phyloP scores from a whole-genome alignment of 495 filamentous ascomycete genomes.

The Penicillium riverlandense region DNA sequence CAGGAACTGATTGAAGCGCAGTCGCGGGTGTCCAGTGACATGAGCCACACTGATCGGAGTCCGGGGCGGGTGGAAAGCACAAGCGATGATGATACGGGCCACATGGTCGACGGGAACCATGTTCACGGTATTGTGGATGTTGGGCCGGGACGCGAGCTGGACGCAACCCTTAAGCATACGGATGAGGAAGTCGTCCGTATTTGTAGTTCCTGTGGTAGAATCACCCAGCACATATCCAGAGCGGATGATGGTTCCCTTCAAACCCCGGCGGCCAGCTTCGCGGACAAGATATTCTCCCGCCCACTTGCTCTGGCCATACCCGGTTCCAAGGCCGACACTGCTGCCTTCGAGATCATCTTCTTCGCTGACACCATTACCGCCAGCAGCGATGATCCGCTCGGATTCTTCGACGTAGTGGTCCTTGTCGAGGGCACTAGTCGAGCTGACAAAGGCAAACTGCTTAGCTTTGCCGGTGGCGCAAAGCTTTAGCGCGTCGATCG shows the following conservation, averaged over 20 bases:
- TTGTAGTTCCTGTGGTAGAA: constrained; percentile 60
- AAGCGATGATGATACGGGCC: constrained; percentile 66
- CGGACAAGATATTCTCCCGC: constrained; percentile 72
- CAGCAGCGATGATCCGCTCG: constrained; percentile 45
- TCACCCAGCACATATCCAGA: constrained; percentile 86
- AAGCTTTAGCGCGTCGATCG: constrained; percentile 68
- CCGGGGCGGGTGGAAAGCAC: constrained; percentile 52
- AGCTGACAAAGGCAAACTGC: constrained; percentile 74
- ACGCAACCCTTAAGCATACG: constrained; percentile 86
- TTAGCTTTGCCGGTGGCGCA: constrained; percentile 76
- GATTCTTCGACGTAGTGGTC: constrained; percentile 72
- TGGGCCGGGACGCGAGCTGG: constrained; percentile 64
- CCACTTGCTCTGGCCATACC: constrained; percentile 92
- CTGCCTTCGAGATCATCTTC: constrained; percentile 60
- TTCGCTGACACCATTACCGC: constrained; percentile 51
- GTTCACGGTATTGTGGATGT: constrained; percentile 85
- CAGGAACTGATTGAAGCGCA: constrained; percentile 74
- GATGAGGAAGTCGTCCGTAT: constrained; percentile 88
- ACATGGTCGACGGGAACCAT: constrained; percentile 85
- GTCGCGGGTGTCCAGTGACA: constrained; percentile 72
- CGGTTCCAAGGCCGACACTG: constrained; percentile 61
- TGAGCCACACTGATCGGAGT: constrained; percentile 57
- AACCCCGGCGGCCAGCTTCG: constrained; percentile 70
- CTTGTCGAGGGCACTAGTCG: constrained; percentile 76
- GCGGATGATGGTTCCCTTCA: constrained; percentile 68